A percentile compares a stretch with the other conserved stretches of the same genome.
Conservation (phyloP, 164 flowering plant genomes). For the Magnolia sinica region DNA sequence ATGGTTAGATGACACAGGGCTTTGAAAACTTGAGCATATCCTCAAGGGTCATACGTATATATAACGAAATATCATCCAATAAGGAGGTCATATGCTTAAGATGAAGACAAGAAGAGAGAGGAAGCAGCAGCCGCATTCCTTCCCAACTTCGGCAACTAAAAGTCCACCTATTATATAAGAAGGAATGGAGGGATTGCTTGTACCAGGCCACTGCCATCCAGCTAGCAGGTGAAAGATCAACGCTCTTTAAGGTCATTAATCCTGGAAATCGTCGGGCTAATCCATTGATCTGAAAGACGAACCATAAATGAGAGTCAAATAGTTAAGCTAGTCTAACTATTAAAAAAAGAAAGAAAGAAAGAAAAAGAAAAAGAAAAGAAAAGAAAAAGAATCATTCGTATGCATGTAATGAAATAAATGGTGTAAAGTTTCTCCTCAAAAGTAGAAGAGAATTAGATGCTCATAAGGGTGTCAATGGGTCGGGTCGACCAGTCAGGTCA, state of each 20-base stretch:
- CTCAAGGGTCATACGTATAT: no score
- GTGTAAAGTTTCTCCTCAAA: no score
- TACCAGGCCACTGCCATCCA: conserved; percentile 76
- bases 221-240: conserved; percentile 69
- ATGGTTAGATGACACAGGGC: no score
- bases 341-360: background rate
- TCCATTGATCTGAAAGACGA: conserved; percentile 33
- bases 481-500: no score
- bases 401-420: background rate
- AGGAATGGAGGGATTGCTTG: background rate
- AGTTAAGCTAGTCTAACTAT: background rate
- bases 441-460: no score
- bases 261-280: conserved; percentile 31
- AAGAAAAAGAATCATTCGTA: background rate
- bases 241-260: conserved; percentile 41
- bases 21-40: no score
- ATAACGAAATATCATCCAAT: no score
- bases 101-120: no score
- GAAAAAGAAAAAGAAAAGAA: background rate
- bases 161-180: background rate
- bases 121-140: no score
- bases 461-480: no score
- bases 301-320: background rate
- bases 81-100: no score
- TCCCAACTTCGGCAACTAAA: background rate